Conservation (phyloP, 148 eudicot genomes). For the Bassia scoparia region DNA sequence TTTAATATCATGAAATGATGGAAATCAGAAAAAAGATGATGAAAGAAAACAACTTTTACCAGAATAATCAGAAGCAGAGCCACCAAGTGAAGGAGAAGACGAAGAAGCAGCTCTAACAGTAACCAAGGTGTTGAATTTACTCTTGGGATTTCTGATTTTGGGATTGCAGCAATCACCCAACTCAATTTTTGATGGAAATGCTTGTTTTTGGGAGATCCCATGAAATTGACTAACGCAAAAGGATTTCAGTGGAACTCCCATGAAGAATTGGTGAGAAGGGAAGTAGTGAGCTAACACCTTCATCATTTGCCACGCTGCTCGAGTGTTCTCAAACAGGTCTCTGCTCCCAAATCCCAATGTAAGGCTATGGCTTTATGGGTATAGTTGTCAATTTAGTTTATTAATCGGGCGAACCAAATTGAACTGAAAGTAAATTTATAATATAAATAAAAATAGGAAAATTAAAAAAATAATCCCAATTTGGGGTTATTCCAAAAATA, state of each 20-base stretch:
- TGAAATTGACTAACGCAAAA: not conserved
- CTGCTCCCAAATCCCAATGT: no score
- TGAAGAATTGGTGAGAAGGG: slow-evolving; percentile 5
- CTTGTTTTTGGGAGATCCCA: not conserved
- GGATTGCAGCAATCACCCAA: slow-evolving; percentile 15
- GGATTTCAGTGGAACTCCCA: not conserved
- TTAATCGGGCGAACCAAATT: no score
- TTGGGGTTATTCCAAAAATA: no score
- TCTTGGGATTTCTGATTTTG: not conserved
- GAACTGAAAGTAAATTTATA: no score
- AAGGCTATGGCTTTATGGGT: no score
- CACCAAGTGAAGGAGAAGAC: slow-evolving; percentile 44
- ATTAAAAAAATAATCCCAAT: no score
- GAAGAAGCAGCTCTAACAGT: slow-evolving; percentile 37
- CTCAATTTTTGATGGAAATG: not conserved
- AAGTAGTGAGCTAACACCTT: slow-evolving; percentile 3
- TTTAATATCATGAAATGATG: not conserved
- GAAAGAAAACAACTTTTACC: slow-evolving; percentile 25
- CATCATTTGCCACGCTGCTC: no score
- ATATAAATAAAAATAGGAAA: no score
- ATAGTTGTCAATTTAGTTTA: no score
- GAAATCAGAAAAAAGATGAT: not conserved
- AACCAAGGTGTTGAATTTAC: not conserved
- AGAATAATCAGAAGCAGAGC: slow-evolving; percentile 41
- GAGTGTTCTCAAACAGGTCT: no score